These are phyloP conservation scores for Leptosphaerulina australis DNA, from an alignment of 2,329 filamentous ascomycete species.

Conservation along the genomic window DNA sequence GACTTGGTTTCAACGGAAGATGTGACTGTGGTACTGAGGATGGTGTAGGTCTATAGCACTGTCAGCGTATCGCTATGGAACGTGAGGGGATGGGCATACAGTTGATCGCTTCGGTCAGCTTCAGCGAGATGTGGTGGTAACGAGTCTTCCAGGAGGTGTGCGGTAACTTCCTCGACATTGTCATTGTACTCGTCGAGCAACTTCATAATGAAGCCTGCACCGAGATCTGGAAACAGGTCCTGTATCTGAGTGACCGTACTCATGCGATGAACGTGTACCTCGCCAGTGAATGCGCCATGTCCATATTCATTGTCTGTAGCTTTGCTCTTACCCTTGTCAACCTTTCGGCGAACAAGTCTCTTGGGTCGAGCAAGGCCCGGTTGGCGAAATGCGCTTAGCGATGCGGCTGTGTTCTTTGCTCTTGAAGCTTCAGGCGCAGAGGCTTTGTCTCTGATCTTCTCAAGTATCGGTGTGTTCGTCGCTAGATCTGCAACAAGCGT, in stretches of 20 bases:
- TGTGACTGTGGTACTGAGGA: conserved; percentile 32
- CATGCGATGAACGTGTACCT: conserved; percentile 78
- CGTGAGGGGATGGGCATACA: conserved; percentile 50
- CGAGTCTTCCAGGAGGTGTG: conserved; percentile 79
- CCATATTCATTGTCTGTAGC: conserved; percentile 44
- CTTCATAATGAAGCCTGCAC: conserved; percentile 78
- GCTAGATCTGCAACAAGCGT: conserved; percentile 83
- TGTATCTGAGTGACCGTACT: conserved; percentile 89
- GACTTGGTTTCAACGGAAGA: conserved; percentile 66
- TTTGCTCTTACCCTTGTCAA: conserved; percentile 70
- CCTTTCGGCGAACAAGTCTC: conserved; percentile 61
- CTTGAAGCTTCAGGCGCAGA: conserved; percentile 59
- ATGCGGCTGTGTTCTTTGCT: conserved; percentile 65
- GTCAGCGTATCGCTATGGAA: conserved; percentile 19
- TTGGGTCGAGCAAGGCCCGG: conserved; percentile 59
- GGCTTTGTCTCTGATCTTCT: conserved; percentile 63
- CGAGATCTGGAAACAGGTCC: conserved; percentile 88
- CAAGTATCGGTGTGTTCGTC: conserved; percentile 77
- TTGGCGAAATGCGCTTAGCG: conserved; percentile 63
- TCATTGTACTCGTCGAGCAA: conserved; percentile 80
- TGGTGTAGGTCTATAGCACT: conserved; percentile 23
- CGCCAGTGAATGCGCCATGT: conserved; percentile 46
- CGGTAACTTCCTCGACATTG: conserved; percentile 77
- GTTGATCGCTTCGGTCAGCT: conserved; percentile 67
- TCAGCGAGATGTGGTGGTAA: conserved; percentile 70